Conservation (phyloP, 305 asterid species). For the Salvia sclarea region DNA sequence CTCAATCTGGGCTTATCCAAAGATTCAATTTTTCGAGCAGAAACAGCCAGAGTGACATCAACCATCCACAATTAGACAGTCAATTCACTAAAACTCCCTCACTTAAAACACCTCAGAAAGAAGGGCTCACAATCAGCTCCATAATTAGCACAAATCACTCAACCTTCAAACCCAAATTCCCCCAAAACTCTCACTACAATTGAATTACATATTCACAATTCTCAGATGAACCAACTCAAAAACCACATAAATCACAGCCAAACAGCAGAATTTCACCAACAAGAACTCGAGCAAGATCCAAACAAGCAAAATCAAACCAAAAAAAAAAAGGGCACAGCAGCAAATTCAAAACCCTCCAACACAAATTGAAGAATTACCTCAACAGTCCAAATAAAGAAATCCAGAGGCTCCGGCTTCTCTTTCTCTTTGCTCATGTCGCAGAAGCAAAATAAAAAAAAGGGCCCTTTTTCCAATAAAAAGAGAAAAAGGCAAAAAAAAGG, state of each 20-base stretch:
- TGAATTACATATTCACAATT: background rate
- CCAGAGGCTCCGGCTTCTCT: constrained; percentile 84
- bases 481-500: constrained; percentile 7
- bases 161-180: constrained; percentile 13
- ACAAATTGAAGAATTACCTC: constrained; percentile 53
- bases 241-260: constrained; percentile 7
- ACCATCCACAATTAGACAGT: background rate
- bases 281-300: constrained; percentile 33
- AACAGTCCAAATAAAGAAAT: constrained; percentile 94
- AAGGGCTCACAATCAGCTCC: background rate
- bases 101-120: constrained; percentile 15
- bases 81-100: background rate
- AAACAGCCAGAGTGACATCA: background rate
- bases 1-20: background rate
- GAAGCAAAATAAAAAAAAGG: constrained; percentile 23
- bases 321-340: background rate
- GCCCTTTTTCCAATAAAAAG: constrained; percentile 27
- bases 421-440: constrained; percentile 67
- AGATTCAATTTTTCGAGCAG: constrained; percentile 5
- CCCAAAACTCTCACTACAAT: constrained; percentile 5
- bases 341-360: background rate
- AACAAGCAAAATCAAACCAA: constrained; percentile 24
- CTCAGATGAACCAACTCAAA: constrained; percentile 22
- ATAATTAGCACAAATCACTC: constrained; percentile 14
- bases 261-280: constrained; percentile 14